Evolutionary conservation across 2,329 filamentous ascomycete species (phyloP).

Genomic region (Zelopaecilomyces penicillatus): DNA sequence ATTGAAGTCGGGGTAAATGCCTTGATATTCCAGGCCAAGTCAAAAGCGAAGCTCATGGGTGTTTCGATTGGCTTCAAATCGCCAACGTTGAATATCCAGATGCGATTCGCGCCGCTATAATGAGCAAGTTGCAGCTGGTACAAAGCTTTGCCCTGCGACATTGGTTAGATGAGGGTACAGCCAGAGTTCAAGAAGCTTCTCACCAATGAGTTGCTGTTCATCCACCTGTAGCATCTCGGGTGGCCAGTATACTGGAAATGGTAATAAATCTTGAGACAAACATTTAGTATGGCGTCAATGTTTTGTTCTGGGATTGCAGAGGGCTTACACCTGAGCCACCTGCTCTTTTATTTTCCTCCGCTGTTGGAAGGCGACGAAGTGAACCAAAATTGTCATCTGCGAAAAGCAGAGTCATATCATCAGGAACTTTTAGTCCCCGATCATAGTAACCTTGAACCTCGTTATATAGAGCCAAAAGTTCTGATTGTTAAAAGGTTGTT

Average conservation of each 20-base stretch:
- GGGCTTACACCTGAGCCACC: constrained; percentile 47
- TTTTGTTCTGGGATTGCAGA: too few relatives aligned
- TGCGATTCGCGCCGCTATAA: constrained; percentile 35
- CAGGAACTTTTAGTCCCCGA: constrained; percentile 47
- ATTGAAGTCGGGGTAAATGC: constrained; percentile 30
- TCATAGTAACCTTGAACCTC: constrained; percentile 58
- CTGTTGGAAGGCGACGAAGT: constrained; percentile 47
- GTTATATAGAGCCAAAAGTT: constrained; percentile 58
- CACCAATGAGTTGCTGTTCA: constrained; percentile 52
- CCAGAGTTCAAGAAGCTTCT: background rate
- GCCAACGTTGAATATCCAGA: constrained; percentile 57
- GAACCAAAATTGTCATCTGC: constrained; percentile 57
- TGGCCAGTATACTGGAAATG: constrained; percentile 56
- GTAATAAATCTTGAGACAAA: constrained; percentile 31
- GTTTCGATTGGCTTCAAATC: constrained; percentile 52
- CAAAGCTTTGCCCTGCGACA: constrained; percentile 25
- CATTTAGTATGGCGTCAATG: background rate
- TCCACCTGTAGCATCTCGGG: constrained; percentile 52
- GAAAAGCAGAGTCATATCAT: constrained; percentile 54
- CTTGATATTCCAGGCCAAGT: constrained; percentile 48
- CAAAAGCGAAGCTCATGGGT: constrained; percentile 46
- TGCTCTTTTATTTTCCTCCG: constrained; percentile 40
- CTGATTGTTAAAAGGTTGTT: constrained; percentile 21
- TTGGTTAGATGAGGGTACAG: background rate
- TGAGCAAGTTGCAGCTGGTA: constrained; percentile 51